Conservation (phyloP, 805 yeast species). For the Ogataea chonburiensis region DNA sequence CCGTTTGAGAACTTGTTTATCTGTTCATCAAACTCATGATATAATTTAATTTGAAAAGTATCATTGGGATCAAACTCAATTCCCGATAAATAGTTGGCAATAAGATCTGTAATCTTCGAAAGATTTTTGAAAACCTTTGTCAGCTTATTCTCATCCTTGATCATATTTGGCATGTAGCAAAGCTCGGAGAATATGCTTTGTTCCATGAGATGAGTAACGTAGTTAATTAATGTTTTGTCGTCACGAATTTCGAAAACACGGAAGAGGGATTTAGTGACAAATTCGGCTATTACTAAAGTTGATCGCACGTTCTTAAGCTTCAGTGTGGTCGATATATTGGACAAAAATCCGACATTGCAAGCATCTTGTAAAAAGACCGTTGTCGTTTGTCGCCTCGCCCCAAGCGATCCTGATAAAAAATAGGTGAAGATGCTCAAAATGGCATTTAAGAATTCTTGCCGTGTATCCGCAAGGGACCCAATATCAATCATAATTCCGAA, state of each 20-base stretch:
- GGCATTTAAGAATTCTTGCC: conserved; percentile 27
- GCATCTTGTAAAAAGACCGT: neutral
- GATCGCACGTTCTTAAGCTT: conserved; percentile 40
- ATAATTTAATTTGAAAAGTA: conserved; percentile 40
- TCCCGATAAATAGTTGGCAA: conserved; percentile 37
- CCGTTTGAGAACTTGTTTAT: neutral
- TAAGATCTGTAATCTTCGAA: conserved; percentile 32
- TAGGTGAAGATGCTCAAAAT: conserved; percentile 34
- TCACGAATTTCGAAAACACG: conserved; percentile 43
- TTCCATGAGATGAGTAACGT: conserved; percentile 47
- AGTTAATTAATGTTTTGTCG: conserved; percentile 39
- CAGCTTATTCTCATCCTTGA: conserved; percentile 18
- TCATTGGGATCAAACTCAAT: conserved; percentile 40
- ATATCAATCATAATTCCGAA: conserved; percentile 26
- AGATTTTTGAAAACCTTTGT: conserved; percentile 16
- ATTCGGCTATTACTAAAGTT: conserved; percentile 42
- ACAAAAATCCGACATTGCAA: conserved; percentile 36
- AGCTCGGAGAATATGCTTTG: conserved; percentile 46
- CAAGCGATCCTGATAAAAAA: conserved; percentile 44
- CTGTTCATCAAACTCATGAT: conserved; percentile 33
- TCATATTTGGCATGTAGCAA: conserved; percentile 40
- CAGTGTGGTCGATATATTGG: conserved; percentile 42
- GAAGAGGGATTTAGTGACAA: conserved; percentile 44
- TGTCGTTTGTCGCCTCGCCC: conserved; percentile 34
- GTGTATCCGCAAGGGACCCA: conserved; percentile 20